Conservation (phyloP, 306 rosid species). For the Medicago truncatula region MtrunA17r5.0-ANR NC_053044.1:50012001-50012500, state of each 20-base stretch:
- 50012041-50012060: not conserved
- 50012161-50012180: constrained; percentile 9
- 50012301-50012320: not conserved
- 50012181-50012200: not conserved
- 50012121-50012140: not conserved
- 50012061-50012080: not conserved
- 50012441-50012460: constrained; percentile 37
- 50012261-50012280: constrained; percentile 27
- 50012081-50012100: constrained; percentile 31
- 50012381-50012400: constrained; percentile 69
- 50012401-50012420: constrained; percentile 48
- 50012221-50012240: not conserved
- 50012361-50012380: constrained; percentile 64
- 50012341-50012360: constrained; percentile 17
- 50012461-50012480: constrained; percentile 58
- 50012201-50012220: constrained; percentile 31
- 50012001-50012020: not conserved
- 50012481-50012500: constrained; percentile 52
- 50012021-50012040: not conserved
- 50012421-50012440: constrained; percentile 31
- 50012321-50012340: constrained; percentile 4
- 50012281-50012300: not conserved
- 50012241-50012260: not conserved
- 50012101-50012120: constrained; percentile 5
- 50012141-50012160: constrained; percentile 8